phyloP scores from a whole-genome alignment of 192 early-diverging fungal species.

The Umbelopsis ramanniana region DNA sequence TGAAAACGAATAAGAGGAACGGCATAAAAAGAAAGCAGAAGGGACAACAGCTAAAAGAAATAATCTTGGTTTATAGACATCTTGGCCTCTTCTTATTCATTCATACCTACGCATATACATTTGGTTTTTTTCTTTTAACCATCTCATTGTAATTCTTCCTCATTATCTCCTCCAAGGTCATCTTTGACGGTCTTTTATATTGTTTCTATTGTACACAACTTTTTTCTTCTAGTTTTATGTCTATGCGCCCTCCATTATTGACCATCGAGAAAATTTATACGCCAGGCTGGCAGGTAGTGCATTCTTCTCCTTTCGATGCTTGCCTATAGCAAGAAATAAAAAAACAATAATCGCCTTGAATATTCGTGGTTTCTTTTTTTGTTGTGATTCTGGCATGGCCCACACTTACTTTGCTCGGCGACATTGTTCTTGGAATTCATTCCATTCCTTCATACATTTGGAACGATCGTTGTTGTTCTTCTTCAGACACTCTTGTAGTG shows the following conservation, averaged over 20 bases:
- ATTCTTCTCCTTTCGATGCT: background rate
- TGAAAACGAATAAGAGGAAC: background rate
- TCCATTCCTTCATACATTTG: slow-evolving; percentile 67
- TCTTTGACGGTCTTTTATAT: background rate
- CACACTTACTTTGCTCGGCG: slow-evolving; percentile 47
- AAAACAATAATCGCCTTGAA: background rate
- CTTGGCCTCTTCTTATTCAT: background rate
- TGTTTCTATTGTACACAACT: slow-evolving; percentile 1
- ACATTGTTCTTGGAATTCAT: slow-evolving; percentile 63
- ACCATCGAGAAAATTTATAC: background rate
- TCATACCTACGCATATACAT: slow-evolving; percentile 8
- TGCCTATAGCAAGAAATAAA: background rate
- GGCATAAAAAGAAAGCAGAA: background rate
- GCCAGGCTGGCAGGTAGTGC: slow-evolving; percentile 1
- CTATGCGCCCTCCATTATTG: too few relatives aligned
- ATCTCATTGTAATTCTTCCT: background rate
- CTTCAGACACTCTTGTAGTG: slow-evolving; percentile 61
- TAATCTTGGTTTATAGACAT: background rate
- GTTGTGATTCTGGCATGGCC: too few relatives aligned
- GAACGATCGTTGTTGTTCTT: slow-evolving; percentile 59
- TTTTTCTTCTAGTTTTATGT: background rate
- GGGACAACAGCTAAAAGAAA: background rate
- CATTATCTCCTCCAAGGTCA: background rate
- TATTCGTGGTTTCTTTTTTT: background rate
- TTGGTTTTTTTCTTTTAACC: background rate